phyloP scores from a whole-genome alignment of 805 yeast species.

The Wickerhamiella lipophila region DNA sequence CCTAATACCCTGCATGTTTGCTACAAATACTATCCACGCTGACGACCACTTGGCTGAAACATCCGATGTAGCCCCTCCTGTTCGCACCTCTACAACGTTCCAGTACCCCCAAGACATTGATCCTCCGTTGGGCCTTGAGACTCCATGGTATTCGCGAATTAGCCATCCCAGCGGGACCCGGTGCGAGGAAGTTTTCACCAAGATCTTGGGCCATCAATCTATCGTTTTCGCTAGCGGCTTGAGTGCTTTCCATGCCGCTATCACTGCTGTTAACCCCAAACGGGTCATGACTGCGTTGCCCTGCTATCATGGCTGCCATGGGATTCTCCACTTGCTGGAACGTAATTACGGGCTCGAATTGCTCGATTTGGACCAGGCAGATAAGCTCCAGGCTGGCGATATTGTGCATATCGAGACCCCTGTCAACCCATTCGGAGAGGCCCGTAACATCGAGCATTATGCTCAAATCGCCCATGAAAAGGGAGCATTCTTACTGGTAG shows the following conservation, averaged over 20 bases:
- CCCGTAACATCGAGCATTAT: constrained; percentile 47
- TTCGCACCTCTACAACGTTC: constrained; percentile 70
- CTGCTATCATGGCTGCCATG: constrained; percentile 78
- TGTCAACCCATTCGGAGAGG: constrained; percentile 67
- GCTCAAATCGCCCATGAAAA: constrained; percentile 61
- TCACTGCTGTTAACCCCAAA: constrained; percentile 62
- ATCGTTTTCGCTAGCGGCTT: constrained; percentile 69
- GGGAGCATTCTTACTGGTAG: constrained; percentile 64
- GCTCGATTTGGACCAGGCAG: constrained; percentile 25
- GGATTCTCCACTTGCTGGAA: constrained; percentile 48
- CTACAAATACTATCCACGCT: constrained; percentile 42
- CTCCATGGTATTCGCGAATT: constrained; percentile 48
- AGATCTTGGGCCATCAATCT: constrained; percentile 49
- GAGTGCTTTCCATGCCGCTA: constrained; percentile 64
- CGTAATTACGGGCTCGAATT: constrained; percentile 41
- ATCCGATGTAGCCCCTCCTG: constrained; percentile 49
- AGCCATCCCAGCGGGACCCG: constrained; percentile 61
- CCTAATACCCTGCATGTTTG: not conserved
- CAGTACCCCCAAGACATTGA: constrained; percentile 50
- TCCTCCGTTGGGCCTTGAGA: constrained; percentile 23
- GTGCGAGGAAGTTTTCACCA: constrained; percentile 51
- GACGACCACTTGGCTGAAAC: constrained; percentile 38
- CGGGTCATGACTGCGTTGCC: constrained; percentile 52
- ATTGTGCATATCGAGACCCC: constrained; percentile 62
- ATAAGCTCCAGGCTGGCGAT: constrained; percentile 52